Percentiles rank a stretch among this genome's conserved stretches.
Evolutionary conservation across 1,284 basidiomycete species (phyloP).

Genomic region (Porodaedalea pini): DNA sequence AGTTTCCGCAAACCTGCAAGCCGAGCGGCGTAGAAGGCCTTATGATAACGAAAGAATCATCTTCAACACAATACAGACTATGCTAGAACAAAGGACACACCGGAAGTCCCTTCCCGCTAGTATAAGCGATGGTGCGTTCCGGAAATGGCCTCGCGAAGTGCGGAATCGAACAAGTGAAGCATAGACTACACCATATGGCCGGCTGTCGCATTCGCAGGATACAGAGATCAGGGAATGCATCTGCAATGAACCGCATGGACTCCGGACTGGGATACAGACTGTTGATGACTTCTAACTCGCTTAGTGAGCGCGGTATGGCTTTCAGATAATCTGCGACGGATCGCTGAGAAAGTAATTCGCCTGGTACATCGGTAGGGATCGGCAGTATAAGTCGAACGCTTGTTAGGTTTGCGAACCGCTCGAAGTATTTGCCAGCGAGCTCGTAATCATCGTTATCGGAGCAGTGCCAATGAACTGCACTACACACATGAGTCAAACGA

Average conservation of each 20-base stretch:
- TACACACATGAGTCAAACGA: too few relatives aligned
- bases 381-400: not conserved
- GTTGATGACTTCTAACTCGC: not conserved
- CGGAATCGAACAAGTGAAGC: slow-evolving; percentile 23
- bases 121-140: slow-evolving; percentile 23
- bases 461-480: not conserved
- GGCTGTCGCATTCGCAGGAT: slow-evolving; percentile 21
- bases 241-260: slow-evolving; percentile 18
- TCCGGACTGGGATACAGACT: not conserved
- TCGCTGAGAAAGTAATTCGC: not conserved
- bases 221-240: slow-evolving; percentile 21
- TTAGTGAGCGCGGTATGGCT: not conserved
- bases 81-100: slow-evolving; percentile 17
- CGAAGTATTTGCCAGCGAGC: not conserved
- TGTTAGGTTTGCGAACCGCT: not conserved
- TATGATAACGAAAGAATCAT: not conserved
- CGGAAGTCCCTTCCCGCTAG: slow-evolving; percentile 26
- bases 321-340: not conserved
- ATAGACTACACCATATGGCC: slow-evolving; percentile 27
- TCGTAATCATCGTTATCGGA: not conserved
- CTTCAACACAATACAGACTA: not conserved
- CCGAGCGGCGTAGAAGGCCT: slow-evolving; percentile 25
- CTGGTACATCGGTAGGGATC: too few relatives aligned
- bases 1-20: slow-evolving; percentile 23
- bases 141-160: slow-evolving; percentile 20